Base-by-base conservation (phyloP, 225 moss, liverwort and hornwort species). In the Neckera pumila region DNA sequence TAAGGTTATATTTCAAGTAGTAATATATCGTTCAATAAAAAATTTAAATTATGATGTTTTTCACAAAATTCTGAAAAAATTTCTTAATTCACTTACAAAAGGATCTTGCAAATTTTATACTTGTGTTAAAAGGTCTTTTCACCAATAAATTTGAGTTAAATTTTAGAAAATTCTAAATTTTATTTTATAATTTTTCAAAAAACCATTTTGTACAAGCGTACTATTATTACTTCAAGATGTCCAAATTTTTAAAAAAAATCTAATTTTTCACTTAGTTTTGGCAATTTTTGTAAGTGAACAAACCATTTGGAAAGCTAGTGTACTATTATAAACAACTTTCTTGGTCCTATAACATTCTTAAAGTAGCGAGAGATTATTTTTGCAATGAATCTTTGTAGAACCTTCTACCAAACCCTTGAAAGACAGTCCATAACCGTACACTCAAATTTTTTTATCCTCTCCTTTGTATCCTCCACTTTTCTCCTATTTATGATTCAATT, bases 111-210 rank as follows among this genome's bases (percentile, higher is more conserved):
- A 22, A 7, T 13, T 22, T 38, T 12, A 20, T 45, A 45, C 45
- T n/a, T n/a, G n/a, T n/a, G n/a, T 45, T 45, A 45, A 45, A 45
- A 45, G 45, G 45, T n/a, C 45, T 45, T 45, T 69, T 69, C 23
- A 22, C 20, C 7, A 69, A 38, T 38, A 69, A 23, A 69, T 38
- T 69, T 69, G 38, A 22, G 7, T 38, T 38, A 21, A 21, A 67
- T n/a, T 7, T n/a, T 3, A 0, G 7, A 4, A n/a, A n/a, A 6
- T n/a, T 67, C 2, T 7, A 67, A n/a, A 22, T 8, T 12, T 40
- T 23, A 70, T 69, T 23, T 14, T 7, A 14, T 19, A 17, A 7
- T 22, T 34, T 13, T 69, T n/a, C n/a, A 2, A 14, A 23, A 69
- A 38, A 69, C 14, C 38, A 69, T 40, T 40, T 70, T 25, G 40